Conservation (phyloP, 1,284 basidiomycete species). For the Cystobasidiaceae sp. region DNA sequence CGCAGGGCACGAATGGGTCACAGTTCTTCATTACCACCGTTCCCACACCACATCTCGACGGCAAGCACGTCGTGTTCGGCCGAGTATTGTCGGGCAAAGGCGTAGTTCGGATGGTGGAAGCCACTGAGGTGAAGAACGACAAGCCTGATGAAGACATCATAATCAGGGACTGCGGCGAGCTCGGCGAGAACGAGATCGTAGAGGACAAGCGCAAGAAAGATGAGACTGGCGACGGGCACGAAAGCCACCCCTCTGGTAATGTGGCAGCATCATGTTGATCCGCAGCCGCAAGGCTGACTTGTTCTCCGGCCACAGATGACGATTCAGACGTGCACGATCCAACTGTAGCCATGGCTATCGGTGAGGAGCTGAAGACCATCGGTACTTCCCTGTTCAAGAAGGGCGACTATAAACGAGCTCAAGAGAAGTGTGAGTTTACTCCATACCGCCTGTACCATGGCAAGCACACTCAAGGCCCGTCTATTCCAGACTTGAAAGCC, state of each 20-base stretch:
- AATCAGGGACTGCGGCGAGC: conserved; percentile 66
- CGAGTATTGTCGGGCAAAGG: conserved; percentile 53
- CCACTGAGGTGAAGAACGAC: conserved; percentile 62
- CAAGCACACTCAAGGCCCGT: not conserved
- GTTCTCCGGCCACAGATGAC: not conserved
- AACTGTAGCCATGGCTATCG: conserved; percentile 59
- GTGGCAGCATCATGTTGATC: not conserved
- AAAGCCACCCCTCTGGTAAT: conserved; percentile 11
- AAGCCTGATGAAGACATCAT: conserved; percentile 60
- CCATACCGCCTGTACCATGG: not conserved
- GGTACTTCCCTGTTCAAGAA: conserved; percentile 75
- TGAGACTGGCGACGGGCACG: conserved; percentile 10
- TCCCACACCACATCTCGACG: conserved; percentile 49
- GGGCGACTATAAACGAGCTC: conserved; percentile 63
- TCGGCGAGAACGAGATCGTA: conserved; percentile 45
- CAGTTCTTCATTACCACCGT: conserved; percentile 47
- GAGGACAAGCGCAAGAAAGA: conserved; percentile 48
- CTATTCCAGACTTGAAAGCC: conserved; percentile 55
- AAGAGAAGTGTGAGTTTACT: conserved; percentile 56
- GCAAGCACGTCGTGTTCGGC: conserved; percentile 49
- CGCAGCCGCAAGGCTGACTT: not conserved
- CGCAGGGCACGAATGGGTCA: conserved; percentile 36
- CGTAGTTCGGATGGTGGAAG: conserved; percentile 69
- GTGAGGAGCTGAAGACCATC: conserved; percentile 60
- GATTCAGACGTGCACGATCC: conserved; percentile 55